These are phyloP conservation scores for Neonectria hederae DNA, from an alignment of 2,329 filamentous ascomycete genomes.

Conservation along the genomic window DNA sequence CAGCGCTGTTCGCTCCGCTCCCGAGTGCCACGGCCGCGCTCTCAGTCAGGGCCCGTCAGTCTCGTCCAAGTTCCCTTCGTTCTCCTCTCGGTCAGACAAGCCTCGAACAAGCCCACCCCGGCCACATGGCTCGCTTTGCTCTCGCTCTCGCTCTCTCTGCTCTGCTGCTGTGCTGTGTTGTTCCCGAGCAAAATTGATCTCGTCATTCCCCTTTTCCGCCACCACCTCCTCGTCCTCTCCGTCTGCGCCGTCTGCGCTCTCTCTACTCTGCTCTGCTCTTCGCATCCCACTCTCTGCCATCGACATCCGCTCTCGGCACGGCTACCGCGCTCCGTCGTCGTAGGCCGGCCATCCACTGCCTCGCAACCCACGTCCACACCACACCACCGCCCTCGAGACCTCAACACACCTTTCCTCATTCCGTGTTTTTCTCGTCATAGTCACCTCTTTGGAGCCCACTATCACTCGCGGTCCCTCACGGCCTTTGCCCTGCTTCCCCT, in stretches of 20 bases:
- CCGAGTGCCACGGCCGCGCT: slow-evolving; percentile 23
- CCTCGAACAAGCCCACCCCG: slow-evolving; percentile 41
- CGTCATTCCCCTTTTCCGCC: slow-evolving; percentile 42
- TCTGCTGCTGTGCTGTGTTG: slow-evolving; percentile 18
- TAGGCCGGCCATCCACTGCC: slow-evolving; percentile 27
- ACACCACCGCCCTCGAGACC: slow-evolving; percentile 41
- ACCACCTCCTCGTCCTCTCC: slow-evolving; percentile 14
- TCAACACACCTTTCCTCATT: slow-evolving; percentile 36
- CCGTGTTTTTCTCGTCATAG: slow-evolving; percentile 48
- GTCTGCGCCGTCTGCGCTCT: slow-evolving; percentile 19
- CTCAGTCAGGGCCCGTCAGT: slow-evolving; percentile 11
- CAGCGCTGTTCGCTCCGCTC: slow-evolving; percentile 27
- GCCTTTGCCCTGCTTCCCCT: slow-evolving; percentile 40
- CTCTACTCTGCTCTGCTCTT: slow-evolving; percentile 13
- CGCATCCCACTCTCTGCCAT: slow-evolving; percentile 21
- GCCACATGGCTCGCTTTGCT: slow-evolving; percentile 38
- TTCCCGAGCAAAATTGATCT: slow-evolving; percentile 42
- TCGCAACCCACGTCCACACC: slow-evolving; percentile 38
- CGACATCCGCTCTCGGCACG: slow-evolving; percentile 43
- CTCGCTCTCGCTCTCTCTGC: not conserved
- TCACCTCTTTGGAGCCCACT: slow-evolving; percentile 41
- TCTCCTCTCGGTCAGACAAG: slow-evolving; percentile 35
- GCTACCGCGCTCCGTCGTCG: slow-evolving; percentile 31
- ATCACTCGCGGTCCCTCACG: slow-evolving; percentile 34
- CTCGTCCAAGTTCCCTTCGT: not conserved